Base-by-base conservation (phyloP, 495 filamentous ascomycete genomes). In the Halenospora varia region DNA sequence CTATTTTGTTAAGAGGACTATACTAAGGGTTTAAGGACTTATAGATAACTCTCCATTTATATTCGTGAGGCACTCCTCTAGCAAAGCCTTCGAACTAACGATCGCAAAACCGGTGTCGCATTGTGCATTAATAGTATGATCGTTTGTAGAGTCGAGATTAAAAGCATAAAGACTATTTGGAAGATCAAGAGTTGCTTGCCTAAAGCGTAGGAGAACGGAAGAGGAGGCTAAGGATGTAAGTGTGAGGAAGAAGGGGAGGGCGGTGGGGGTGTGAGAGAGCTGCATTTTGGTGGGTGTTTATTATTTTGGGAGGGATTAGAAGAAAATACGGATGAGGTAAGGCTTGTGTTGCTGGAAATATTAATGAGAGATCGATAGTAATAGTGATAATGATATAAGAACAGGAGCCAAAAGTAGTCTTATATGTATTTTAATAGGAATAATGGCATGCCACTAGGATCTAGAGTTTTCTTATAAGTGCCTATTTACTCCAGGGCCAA, bases 341-440 rank as follows among this genome's bases (percentile, higher is more conserved):
- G 44, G 44, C 44, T 47, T 4, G 44, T 47, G 44, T 47, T 47
- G n/a, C n/a, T 47, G n/a, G 44, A 47, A 47, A 47, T 47, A 47
- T 47, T 47, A 47, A 47, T 17, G 44, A 47, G 44, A 47, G 44
- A 47, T 47, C 44, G 44, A 47, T 47, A 47, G 44, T 47, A n/a
- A 47, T 47, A n/a, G 44, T 47, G 44, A 47, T 47, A 47, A 47
- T 47, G 44, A 47, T 47, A 47, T 47, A n/a, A 47, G n/a, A 47
- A 47, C 44, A n/a, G 44, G 44, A 47, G 44, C 44, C 44, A 6
- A 47, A 47, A 47, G 44, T 47, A 17, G 44, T 47, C 44, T 47
- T 47, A 47, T 47, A 47, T 47, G 44, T 47, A 47, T 47, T 47
- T 47, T 47, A n/a, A n/a, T n/a, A 47, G 44, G 44, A 47, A 47